Evolutionary conservation across 179 eudicot genomes (phyloP).

Genomic region (Monotropa hypopitys): DNA sequence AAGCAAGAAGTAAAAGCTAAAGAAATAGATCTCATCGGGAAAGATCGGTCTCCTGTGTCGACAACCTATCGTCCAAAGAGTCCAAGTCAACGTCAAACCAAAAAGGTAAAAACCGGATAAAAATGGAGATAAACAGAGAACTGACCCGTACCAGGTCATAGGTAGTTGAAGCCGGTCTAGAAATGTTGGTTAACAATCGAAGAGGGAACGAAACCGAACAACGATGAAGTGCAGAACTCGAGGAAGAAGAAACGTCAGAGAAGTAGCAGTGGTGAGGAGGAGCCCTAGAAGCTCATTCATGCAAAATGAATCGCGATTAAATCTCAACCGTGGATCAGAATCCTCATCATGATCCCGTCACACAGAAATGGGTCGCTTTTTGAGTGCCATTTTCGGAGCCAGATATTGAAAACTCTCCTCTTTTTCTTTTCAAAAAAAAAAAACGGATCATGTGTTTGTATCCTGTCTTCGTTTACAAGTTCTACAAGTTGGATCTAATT

Average conservation of each 20-base stretch:
- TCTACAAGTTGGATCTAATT: no score
- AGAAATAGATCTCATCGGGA: constrained; percentile 22
- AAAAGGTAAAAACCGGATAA: constrained; percentile 11
- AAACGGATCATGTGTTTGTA: no score
- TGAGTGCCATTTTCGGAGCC: constrained; percentile 35
- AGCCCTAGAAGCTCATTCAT: constrained; percentile 22
- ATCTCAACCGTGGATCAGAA: constrained; percentile 36
- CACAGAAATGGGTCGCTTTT: constrained; percentile 45
- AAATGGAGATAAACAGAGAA: constrained; percentile 7
- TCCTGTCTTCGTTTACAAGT: no score
- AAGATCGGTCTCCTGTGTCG: constrained; percentile 9
- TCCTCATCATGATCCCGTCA: constrained; percentile 24
- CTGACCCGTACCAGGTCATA: constrained; percentile 20
- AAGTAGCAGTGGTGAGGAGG: constrained; percentile 18
- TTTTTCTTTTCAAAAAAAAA: neutral
- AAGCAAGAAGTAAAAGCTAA: neutral
- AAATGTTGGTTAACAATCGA: neutral
- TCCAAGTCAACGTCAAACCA: constrained; percentile 24
- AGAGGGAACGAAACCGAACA: constrained; percentile 16
- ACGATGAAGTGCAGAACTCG: constrained; percentile 24
- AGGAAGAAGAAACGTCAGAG: constrained; percentile 24
- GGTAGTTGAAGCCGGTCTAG: constrained; percentile 14
- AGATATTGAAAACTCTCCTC: constrained; percentile 19
- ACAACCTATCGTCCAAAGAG: constrained; percentile 37
- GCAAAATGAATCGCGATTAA: constrained; percentile 23